Percentiles rank a stretch among this genome's conserved stretches.
phyloP scores from a whole-genome alignment of 495 filamentous ascomycete species.

The Margaritispora aquatica region DNA sequence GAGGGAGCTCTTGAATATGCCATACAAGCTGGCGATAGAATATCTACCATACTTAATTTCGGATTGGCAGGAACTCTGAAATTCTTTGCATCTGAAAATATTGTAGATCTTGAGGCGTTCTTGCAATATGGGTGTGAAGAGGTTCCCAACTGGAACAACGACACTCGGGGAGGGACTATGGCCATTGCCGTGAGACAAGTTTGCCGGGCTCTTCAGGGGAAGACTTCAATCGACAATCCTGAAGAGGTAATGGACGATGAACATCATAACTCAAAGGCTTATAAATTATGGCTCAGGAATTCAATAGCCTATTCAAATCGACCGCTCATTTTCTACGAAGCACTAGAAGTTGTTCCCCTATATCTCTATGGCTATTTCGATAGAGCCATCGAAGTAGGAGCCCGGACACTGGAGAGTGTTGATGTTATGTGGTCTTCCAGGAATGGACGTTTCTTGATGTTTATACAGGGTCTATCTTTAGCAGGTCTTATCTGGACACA shows the following conservation, averaged over 20 bases:
- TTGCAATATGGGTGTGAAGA: conserved; percentile 71
- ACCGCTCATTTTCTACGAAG: conserved; percentile 66
- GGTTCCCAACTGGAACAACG: conserved; percentile 63
- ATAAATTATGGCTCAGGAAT: conserved; percentile 50
- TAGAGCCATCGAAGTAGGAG: conserved; percentile 61
- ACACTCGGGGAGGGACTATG: conserved; percentile 73
- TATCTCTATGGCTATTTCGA: conserved; percentile 72
- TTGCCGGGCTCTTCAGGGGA: conserved; percentile 75
- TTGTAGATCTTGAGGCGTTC: conserved; percentile 67
- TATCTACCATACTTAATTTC: conserved; percentile 66
- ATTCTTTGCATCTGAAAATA: conserved; percentile 69
- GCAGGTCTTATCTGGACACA: conserved; percentile 57
- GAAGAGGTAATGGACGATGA: conserved; percentile 64
- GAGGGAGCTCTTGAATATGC: conserved; percentile 67
- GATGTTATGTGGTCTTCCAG: conserved; percentile 68
- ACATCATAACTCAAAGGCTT: conserved; percentile 56
- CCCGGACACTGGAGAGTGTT: conserved; percentile 49
- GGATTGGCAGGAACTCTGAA: conserved; percentile 64
- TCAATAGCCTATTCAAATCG: conserved; percentile 30
- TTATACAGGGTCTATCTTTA: conserved; percentile 64
- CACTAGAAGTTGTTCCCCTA: conserved; percentile 62
- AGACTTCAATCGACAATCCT: conserved; percentile 54
- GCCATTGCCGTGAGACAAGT: conserved; percentile 68
- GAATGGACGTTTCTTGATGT: conserved; percentile 53
- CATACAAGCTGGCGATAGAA: conserved; percentile 65